A percentile compares a stretch with the other conserved stretches of the same genome.
Conservation (phyloP, 129 eudicot genomes). For the Smallanthus sonchifolius region DNA sequence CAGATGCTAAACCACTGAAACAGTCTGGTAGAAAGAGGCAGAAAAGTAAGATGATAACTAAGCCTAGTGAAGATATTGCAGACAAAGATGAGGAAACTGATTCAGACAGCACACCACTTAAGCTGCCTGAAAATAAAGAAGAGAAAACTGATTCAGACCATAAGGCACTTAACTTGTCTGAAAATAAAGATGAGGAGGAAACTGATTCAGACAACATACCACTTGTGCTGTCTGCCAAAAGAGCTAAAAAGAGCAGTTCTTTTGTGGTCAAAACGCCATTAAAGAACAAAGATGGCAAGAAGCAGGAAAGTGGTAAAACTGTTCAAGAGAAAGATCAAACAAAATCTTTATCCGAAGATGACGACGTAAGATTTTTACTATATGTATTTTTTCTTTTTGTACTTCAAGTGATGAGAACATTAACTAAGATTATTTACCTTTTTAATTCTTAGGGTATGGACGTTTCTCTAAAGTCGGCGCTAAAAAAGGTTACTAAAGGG, state of each 20-base stretch:
- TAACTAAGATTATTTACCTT: constrained; percentile 17
- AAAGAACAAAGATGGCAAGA: constrained; percentile 37
- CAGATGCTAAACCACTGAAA: constrained; percentile 27
- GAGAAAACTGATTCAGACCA: constrained; percentile 43
- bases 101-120: constrained; percentile 33
- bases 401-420: neutral
- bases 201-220: constrained; percentile 37
- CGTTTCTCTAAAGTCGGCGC: constrained; percentile 35
- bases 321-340: constrained; percentile 35
- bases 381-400: neutral
- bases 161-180: constrained; percentile 24
- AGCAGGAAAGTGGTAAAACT: constrained; percentile 39
- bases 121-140: constrained; percentile 27
- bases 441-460: constrained; percentile 41
- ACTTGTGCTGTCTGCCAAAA: constrained; percentile 34
- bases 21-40: constrained; percentile 31
- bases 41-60: constrained; percentile 27
- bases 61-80: constrained; percentile 24
- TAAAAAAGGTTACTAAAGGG: constrained; percentile 49
- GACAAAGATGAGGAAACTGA: constrained; percentile 37
- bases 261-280: constrained; percentile 32
- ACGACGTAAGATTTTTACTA: constrained; percentile 35
- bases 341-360: constrained; percentile 45
- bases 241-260: constrained; percentile 32
- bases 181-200: constrained; percentile 33